Conservation (phyloP, 176 grass and related monocot species). For the Puccinellia tenuiflora region DNA sequence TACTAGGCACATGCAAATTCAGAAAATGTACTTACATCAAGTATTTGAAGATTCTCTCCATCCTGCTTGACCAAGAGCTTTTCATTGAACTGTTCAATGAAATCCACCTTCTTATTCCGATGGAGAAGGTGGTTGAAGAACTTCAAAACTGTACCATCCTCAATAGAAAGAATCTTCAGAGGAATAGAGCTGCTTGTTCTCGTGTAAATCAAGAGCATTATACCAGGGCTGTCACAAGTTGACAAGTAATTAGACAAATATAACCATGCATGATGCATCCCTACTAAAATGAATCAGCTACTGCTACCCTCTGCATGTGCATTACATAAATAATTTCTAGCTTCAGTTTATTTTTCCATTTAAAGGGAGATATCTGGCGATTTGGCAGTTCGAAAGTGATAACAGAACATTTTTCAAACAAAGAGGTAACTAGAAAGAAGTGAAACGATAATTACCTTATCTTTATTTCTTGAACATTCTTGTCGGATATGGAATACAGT, state of each 20-base stretch:
- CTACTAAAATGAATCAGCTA: background rate
- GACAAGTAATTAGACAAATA: constrained; percentile 15
- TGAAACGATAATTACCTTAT: constrained; percentile 51
- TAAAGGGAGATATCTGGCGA: background rate
- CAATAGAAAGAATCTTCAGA: constrained; percentile 86
- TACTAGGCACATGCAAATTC: background rate
- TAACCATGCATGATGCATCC: background rate
- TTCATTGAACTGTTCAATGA: constrained; percentile 92
- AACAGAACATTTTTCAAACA: background rate
- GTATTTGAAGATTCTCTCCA: constrained; percentile 92
- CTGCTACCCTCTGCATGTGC: background rate
- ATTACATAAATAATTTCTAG: background rate
- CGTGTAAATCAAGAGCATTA: constrained; percentile 86
- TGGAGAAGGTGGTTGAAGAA: constrained; percentile 90
- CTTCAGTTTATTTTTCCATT: background rate
- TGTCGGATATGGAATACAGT: constrained; percentile 79
- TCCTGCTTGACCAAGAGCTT: constrained; percentile 95
- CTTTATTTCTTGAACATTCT: constrained; percentile 98
- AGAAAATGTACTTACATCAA: constrained; percentile 58
- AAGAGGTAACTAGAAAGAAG: background rate
- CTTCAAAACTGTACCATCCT: constrained; percentile 84
- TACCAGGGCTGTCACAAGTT: constrained; percentile 60
- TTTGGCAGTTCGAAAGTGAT: background rate
- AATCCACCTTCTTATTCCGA: constrained; percentile 89
- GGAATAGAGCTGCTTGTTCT: constrained; percentile 72